Evolutionary conservation across 176 grass and related monocot species (phyloP).

Genomic region (Oryza coarctata): DNA sequence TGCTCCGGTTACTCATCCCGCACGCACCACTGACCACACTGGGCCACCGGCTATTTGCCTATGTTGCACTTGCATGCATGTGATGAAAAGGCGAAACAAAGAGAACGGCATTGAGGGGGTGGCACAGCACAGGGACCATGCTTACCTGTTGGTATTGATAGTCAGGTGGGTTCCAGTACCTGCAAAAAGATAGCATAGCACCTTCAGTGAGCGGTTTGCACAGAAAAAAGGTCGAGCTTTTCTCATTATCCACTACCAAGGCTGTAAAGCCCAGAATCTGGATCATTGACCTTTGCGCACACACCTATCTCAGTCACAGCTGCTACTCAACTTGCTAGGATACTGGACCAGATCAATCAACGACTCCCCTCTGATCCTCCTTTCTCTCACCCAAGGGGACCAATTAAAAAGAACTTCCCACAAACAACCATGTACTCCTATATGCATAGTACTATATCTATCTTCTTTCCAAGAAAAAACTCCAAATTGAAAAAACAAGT

Average conservation of each 20-base stretch:
- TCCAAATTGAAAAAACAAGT: background rate
- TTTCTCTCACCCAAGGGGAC: background rate
- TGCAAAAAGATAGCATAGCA: slow-evolving; percentile 57
- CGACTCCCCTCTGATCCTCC: background rate
- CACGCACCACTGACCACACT: too few relatives aligned
- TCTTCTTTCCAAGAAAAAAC: background rate
- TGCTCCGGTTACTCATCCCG: too few relatives aligned
- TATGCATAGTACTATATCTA: background rate
- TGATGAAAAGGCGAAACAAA: slow-evolving; percentile 41
- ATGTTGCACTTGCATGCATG: slow-evolving; percentile 34
- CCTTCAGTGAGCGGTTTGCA: slow-evolving; percentile 38
- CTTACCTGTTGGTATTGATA: slow-evolving; percentile 90
- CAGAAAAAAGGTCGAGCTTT: slow-evolving; percentile 14
- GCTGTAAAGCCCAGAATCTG: slow-evolving; percentile 48
- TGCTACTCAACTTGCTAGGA: background rate
- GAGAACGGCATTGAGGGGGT: background rate
- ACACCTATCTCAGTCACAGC: background rate
- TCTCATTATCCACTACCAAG: slow-evolving; percentile 35
- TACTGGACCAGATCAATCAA: background rate
- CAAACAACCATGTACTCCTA: background rate
- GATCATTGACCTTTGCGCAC: slow-evolving; percentile 22
- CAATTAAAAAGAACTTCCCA: background rate
- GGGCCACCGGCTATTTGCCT: slow-evolving; percentile 3
- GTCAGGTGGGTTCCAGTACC: slow-evolving; percentile 80
- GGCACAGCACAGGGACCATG: background rate